A percentile compares a stretch with the other conserved stretches of the same genome.
phyloP scores from a whole-genome alignment of 208 protist genomes.

The Trypanosoma caninum region DNA sequence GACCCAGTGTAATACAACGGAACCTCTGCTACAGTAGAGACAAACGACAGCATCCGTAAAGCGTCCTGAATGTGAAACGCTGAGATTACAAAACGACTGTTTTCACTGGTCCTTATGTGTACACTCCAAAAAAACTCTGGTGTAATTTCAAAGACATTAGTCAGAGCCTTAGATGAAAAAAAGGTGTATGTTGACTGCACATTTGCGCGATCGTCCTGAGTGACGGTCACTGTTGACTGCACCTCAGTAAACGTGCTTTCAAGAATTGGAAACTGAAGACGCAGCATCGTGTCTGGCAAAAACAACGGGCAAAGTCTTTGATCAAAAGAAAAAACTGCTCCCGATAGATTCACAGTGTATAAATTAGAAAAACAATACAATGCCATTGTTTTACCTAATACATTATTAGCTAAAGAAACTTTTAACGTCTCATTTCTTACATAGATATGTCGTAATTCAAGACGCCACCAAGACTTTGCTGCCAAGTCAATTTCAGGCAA shows the following conservation, averaged over 20 bases:
- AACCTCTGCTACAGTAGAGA: not conserved
- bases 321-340: not conserved
- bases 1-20: not conserved
- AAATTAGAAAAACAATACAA: slow-evolving; percentile 9
- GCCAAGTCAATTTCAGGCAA: not conserved
- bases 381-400: not conserved
- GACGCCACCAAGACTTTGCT: not conserved
- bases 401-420: not conserved
- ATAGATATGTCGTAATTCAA: not conserved
- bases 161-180: not conserved
- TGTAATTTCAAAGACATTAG: not conserved
- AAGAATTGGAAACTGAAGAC: not conserved
- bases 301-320: slow-evolving; percentile 4
- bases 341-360: slow-evolving; percentile 2
- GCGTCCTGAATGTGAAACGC: slow-evolving; percentile 12
- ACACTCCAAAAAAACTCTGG: not conserved
- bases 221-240: not conserved
- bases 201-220: slow-evolving; percentile 7
- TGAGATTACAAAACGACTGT: slow-evolving; percentile 6
- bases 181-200: slow-evolving; percentile 11
- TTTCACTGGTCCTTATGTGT: slow-evolving; percentile 3
- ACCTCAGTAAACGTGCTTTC: slow-evolving; percentile 8
- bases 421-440: slow-evolving; percentile 10
- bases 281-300: slow-evolving; percentile 4
- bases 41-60: not conserved